Evolutionary conservation across 169 alveolate species (phyloP).

Genomic region (Plasmodium vivax): DNA sequence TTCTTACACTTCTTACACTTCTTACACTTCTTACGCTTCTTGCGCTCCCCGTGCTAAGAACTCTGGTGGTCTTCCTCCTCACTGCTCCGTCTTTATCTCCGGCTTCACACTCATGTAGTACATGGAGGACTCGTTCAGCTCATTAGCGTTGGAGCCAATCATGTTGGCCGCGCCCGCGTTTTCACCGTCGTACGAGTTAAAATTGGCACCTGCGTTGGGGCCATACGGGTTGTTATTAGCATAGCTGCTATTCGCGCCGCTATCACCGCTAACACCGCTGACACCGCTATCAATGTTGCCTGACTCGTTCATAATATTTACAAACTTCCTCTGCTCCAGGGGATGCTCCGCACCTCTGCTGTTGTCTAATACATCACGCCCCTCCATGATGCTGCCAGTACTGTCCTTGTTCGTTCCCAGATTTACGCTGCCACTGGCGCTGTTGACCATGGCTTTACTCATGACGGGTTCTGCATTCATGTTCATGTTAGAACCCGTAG

Average conservation of each 20-base stretch:
- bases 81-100: slow-evolving; percentile 52
- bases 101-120: slow-evolving; percentile 42
- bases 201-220: slow-evolving; percentile 11
- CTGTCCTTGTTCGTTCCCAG: background rate
- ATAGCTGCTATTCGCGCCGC: background rate
- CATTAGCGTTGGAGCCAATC: background rate
- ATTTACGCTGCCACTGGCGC: background rate
- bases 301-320: background rate
- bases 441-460: background rate
- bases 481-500: background rate
- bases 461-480: background rate
- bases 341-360: background rate
- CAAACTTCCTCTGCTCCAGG: slow-evolving; percentile 10
- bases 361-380: background rate
- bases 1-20: background rate
- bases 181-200: slow-evolving; percentile 20
- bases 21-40: background rate
- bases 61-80: background rate
- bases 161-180: slow-evolving; percentile 4
- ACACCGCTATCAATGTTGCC: background rate
- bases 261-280: background rate
- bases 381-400: background rate
- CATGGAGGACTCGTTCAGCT: slow-evolving; percentile 23
- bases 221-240: slow-evolving; percentile 20
- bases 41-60: background rate